Base-by-base conservation (phyloP, 805 yeast species). In the Myxozyma neotropica region DNA sequence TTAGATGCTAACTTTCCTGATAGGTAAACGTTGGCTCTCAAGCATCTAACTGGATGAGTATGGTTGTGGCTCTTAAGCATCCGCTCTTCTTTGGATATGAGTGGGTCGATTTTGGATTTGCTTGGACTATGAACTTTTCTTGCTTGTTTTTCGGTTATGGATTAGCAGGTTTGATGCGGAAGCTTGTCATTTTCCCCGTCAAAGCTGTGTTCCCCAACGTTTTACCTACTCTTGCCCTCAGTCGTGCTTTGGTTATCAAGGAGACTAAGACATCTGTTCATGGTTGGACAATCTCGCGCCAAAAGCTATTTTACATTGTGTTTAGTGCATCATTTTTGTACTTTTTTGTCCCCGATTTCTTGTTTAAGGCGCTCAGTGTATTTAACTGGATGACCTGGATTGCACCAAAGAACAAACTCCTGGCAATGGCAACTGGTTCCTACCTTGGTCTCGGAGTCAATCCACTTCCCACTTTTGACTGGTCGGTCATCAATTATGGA, bases 111-210 rank as follows among this genome's bases (percentile, higher is more conserved):
- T 77, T 80, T 70, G 81, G 83, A 0, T 86, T 78, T 70, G 85
- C 83, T 70, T 64, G 83, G 15, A 65, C 83, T 29, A 74, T 86
- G 40, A 72, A 81, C 1, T 63, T 84, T 3, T 78, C 86, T 2
- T 78, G 87, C 2, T 85, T 84, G 67, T 82, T 81, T 62, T 72
- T 86, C 62, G 90, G 90, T 19, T 81, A 83, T 67, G 85, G 87
- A 0, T 79, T 86, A 69, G 88, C 89, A 4, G 86, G 87, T 47
- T 68, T 85, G 26, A 77, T 84, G 78, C 78, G 87, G 67, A 80
- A 81, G 59, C 80, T 85, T 35, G 77, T 78, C 3, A 78, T 84
- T 13, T 80, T 78, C 63, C 83, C 83, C 1, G 70, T 72, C 13
- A 68, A 72, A 38, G 73, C 80, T 21, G 69, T 84, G 42, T 83